phyloP scores from a whole-genome alignment of 306 rosid species.

The Corylus americana region DNA sequence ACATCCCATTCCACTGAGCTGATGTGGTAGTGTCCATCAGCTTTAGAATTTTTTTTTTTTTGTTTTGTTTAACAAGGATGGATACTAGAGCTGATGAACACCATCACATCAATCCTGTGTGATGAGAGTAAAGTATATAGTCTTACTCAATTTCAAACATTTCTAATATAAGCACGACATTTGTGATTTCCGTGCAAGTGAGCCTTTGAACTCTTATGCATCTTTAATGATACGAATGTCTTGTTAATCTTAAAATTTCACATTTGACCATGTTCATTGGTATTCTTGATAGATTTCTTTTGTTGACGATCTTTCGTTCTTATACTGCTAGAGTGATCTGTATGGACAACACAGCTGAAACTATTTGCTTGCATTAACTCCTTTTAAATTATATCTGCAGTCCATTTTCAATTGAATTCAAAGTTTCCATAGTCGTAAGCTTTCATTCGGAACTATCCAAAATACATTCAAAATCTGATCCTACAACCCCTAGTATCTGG shows the following conservation, averaged over 20 bases:
- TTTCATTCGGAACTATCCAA: constrained; percentile 79
- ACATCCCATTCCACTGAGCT: no score
- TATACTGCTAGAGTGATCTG: background rate
- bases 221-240: background rate
- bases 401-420: constrained; percentile 88
- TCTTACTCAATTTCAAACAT: no score
- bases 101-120: no score
- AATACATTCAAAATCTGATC: constrained; percentile 67
- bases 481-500: constrained; percentile 82
- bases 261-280: background rate
- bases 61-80: no score
- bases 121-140: no score
- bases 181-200: background rate
- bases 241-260: background rate
- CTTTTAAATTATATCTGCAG: constrained; percentile 46
- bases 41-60: no score
- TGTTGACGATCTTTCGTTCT: background rate
- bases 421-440: constrained; percentile 65
- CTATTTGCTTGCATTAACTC: background rate
- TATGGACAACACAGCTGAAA: background rate
- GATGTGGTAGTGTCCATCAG: no score
- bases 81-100: no score
- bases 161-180: background rate
- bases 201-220: background rate
- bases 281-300: background rate